These are phyloP conservation scores for Brassica incana DNA, from an alignment of 345 rosid species.

Conservation along the genomic window DNA sequence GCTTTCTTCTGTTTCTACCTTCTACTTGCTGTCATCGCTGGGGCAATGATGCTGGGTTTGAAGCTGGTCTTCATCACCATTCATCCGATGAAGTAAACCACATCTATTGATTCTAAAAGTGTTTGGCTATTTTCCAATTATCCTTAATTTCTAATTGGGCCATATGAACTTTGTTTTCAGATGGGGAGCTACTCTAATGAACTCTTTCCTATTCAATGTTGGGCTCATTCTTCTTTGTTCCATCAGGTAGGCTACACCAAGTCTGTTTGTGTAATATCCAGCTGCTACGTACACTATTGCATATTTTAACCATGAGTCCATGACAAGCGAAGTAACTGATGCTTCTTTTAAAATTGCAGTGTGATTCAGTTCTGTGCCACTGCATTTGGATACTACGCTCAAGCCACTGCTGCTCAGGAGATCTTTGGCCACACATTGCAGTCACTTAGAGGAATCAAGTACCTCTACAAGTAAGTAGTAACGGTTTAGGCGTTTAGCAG, in stretches of 20 bases:
- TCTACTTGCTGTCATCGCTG: conserved; percentile 94
- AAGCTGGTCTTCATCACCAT: conserved; percentile 91
- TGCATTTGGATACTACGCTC: conserved; percentile 97
- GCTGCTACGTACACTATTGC: neutral
- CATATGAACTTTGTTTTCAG: conserved; percentile 44
- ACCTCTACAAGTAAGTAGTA: conserved; percentile 82
- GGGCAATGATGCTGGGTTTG: conserved; percentile 98
- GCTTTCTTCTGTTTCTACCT: conserved; percentile 99
- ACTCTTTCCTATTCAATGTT: conserved; percentile 97
- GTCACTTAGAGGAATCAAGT: conserved; percentile 94
- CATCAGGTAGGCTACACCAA: conserved; percentile 58
- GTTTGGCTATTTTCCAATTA: conserved; percentile 21
- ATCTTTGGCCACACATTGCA: conserved; percentile 97
- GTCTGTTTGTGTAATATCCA: neutral
- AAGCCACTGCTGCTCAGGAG: conserved; percentile 99
- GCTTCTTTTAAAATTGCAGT: conserved; percentile 51
- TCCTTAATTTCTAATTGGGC: conserved; percentile 36
- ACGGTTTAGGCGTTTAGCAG: neutral
- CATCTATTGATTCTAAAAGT: neutral
- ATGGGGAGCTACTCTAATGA: conserved; percentile 99
- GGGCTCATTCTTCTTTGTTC: conserved; percentile 93
- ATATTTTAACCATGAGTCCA: neutral
- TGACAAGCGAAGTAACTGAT: neutral
- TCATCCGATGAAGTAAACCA: conserved; percentile 95
- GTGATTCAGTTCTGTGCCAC: conserved; percentile 95